phyloP scores from a whole-genome alignment of 208 protist species.

The Acanthamoeba sp. region DNA sequence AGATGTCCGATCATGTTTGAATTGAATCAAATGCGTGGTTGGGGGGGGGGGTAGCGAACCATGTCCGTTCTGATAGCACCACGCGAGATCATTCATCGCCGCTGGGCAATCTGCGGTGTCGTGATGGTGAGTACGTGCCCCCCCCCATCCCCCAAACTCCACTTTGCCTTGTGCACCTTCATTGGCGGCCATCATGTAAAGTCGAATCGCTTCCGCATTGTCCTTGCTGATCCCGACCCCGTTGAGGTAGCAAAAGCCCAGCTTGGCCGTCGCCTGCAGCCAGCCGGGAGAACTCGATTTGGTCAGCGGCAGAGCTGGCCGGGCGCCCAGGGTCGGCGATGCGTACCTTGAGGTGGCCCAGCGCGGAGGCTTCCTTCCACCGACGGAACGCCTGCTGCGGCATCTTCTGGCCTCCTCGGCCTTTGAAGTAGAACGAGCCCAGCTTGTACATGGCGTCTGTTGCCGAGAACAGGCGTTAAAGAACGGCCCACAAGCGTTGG shows the following conservation, averaged over 20 bases:
- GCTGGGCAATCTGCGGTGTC: neutral
- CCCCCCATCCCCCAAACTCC: no score
- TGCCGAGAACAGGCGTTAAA: no score
- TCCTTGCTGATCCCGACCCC: neutral
- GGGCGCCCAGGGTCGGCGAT: no score
- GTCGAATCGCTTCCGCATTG: neutral
- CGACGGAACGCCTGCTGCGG: neutral
- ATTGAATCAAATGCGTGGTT: no score
- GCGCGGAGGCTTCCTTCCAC: neutral
- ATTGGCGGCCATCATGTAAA: neutral
- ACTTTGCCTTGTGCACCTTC: no score
- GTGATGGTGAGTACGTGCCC: no score
- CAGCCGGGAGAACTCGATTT: no score
- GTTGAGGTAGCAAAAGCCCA: conserved; percentile 35
- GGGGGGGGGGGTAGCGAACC: neutral
- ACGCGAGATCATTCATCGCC: conserved; percentile 10
- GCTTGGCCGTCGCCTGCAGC: conserved; percentile 35
- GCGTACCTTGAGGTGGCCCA: neutral
- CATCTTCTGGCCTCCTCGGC: neutral
- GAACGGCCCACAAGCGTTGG: no score
- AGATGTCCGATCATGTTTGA: neutral
- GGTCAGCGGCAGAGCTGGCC: no score
- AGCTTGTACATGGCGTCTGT: conserved; percentile 19
- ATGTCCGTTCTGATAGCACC: conserved; percentile 23
- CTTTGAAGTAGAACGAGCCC: conserved; percentile 27